Percentiles rank a stretch among this genome's conserved stretches.
phyloP scores from a whole-genome alignment of 306 rosid species.

The Acmispon strigosus region DNA sequence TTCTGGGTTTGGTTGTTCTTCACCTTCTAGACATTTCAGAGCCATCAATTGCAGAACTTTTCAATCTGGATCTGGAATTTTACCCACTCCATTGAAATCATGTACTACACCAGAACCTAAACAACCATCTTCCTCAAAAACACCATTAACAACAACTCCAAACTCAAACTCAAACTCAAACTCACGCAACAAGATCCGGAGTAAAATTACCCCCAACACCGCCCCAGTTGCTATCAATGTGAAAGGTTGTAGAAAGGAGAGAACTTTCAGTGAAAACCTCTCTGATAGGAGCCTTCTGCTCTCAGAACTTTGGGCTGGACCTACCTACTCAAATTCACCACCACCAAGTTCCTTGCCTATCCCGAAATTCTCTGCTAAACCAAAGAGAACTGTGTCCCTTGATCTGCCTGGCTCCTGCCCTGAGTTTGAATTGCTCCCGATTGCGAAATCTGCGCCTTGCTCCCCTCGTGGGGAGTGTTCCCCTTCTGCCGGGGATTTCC shows the following conservation, averaged over 20 bases:
- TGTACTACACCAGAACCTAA: slow-evolving; percentile 30
- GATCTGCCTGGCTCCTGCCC: slow-evolving; percentile 41
- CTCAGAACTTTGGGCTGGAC: slow-evolving; percentile 96
- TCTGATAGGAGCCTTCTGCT: slow-evolving; percentile 30
- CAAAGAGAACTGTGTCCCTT: slow-evolving; percentile 70
- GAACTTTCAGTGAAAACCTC: slow-evolving; percentile 20
- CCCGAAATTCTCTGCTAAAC: slow-evolving; percentile 57
- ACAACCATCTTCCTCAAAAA: slow-evolving; percentile 27
- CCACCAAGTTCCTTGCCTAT: slow-evolving; percentile 88
- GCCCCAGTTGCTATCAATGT: slow-evolving; percentile 44
- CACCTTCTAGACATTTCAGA: slow-evolving; percentile 40
- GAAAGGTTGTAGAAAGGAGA: slow-evolving; percentile 20
- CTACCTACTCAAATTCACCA: slow-evolving; percentile 88
- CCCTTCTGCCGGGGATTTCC: slow-evolving; percentile 24
- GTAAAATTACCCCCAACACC: slow-evolving; percentile 20
- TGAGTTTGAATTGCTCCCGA: slow-evolving; percentile 30
- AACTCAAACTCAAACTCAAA: slow-evolving; percentile 1
- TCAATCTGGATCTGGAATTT: slow-evolving; percentile 63
- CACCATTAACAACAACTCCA: slow-evolving; percentile 24
- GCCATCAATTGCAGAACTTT: slow-evolving; percentile 71
- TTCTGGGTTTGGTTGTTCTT: slow-evolving; percentile 32
- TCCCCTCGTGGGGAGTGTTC: slow-evolving; percentile 45
- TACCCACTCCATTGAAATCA: slow-evolving; percentile 58
- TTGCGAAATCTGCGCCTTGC: slow-evolving; percentile 52
- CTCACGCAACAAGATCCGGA: slow-evolving; percentile 14